These are phyloP conservation scores for Calonectria naviculata DNA, from an alignment of 2,329 filamentous ascomycete species.

Conservation along the genomic window DNA sequence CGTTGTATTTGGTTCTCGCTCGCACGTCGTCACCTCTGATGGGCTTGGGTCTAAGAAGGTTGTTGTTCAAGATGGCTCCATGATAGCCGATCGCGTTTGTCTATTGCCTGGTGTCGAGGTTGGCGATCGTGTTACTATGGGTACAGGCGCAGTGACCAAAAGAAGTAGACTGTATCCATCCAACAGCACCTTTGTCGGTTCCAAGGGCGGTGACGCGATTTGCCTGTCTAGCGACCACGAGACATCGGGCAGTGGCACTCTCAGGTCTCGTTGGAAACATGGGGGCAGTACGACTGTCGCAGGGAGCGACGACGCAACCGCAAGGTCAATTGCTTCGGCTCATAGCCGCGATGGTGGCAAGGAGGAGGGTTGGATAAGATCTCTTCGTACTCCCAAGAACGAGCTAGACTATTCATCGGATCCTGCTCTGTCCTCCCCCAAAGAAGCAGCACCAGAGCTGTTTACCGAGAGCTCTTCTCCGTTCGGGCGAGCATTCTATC, in stretches of 20 bases:
- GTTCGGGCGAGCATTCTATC: slow-evolving; percentile 68
- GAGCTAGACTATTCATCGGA: too few species aligned
- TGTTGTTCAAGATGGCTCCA: slow-evolving; percentile 59
- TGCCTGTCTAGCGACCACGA: slow-evolving; percentile 46
- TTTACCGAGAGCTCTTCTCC: slow-evolving; percentile 53
- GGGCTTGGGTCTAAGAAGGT: slow-evolving; percentile 59
- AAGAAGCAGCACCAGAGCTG: too few species aligned
- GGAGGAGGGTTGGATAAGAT: too few species aligned
- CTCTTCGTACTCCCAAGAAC: too few species aligned
- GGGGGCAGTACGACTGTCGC: too few species aligned
- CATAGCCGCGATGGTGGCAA: too few species aligned
- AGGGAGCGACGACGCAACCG: too few species aligned
- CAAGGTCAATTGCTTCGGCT: too few species aligned
- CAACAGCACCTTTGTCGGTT: slow-evolving; percentile 63
- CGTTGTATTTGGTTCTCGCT: slow-evolving; percentile 69
- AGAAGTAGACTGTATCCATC: slow-evolving; percentile 56
- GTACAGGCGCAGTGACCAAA: slow-evolving; percentile 63
- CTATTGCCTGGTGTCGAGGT: slow-evolving; percentile 62
- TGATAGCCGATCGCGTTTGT: slow-evolving; percentile 67
- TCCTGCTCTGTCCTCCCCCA: too few species aligned
- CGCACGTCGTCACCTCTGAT: slow-evolving; percentile 65
- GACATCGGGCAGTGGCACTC: slow-evolving; percentile 2
- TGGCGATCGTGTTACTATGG: slow-evolving; percentile 61
- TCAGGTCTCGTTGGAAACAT: too few species aligned
- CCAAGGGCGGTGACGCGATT: slow-evolving; percentile 61